A percentile compares a stretch with the other conserved stretches of the same genome.
phyloP scores from a whole-genome alignment of 306 rosid species.

The Castanopsis chinensis region DNA sequence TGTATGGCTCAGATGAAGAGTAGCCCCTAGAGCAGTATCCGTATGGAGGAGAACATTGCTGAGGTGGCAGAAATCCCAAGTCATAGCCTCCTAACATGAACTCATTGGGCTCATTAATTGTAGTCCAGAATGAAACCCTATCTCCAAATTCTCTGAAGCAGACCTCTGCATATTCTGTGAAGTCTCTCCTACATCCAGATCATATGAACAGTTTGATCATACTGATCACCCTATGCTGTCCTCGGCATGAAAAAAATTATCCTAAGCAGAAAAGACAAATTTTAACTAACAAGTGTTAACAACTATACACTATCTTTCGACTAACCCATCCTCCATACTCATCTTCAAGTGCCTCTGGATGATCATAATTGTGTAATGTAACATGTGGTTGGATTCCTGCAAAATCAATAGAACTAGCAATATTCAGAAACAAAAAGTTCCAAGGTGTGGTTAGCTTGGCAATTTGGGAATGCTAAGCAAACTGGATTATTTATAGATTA shows the following conservation, averaged over 20 bases:
- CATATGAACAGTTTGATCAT: not conserved
- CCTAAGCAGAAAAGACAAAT: not conserved
- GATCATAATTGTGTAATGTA: conserved; percentile 52
- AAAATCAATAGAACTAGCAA: not conserved
- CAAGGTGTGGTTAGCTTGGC: not conserved
- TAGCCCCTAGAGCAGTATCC: conserved; percentile 50
- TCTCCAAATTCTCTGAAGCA: conserved; percentile 83
- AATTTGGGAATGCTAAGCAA: not conserved
- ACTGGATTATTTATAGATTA: not conserved
- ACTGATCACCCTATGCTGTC: not conserved
- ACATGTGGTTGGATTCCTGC: conserved; percentile 78
- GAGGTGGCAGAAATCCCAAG: conserved; percentile 44
- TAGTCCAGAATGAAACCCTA: conserved; percentile 55
- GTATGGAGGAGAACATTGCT: conserved; percentile 56
- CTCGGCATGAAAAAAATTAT: not conserved
- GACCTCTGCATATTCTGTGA: conserved; percentile 56
- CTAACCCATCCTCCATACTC: conserved; percentile 84
- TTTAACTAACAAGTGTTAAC: not conserved
- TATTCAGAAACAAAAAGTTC: not conserved
- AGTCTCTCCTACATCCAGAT: conserved; percentile 65
- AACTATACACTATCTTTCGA: conserved; percentile 47
- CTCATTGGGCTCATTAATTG: conserved; percentile 63
- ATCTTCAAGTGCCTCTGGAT: conserved; percentile 74
- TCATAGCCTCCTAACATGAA: conserved; percentile 45
- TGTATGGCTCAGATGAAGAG: conserved; percentile 64